phyloP scores from a whole-genome alignment of 805 yeast species.

The Spathaspora gorwiae region DNA sequence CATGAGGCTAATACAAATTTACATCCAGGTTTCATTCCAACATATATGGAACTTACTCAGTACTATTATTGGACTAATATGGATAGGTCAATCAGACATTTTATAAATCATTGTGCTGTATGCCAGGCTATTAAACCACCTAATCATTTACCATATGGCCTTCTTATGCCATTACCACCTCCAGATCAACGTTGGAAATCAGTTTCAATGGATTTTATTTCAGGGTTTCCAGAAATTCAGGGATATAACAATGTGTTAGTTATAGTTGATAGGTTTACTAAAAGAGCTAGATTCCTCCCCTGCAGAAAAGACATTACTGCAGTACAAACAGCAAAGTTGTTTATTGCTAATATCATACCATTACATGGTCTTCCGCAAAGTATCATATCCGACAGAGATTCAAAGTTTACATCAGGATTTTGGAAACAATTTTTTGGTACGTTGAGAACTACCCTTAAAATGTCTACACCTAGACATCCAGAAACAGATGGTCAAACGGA shows the following conservation, averaged over 20 bases:
- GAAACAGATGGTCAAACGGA: constrained; percentile 16
- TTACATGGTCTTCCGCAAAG: constrained; percentile 11
- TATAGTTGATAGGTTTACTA: constrained; percentile 13
- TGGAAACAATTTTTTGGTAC: constrained; percentile 8
- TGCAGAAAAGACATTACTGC: constrained; percentile 3
- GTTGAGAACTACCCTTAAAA: constrained; percentile 4
- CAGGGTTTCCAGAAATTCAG: constrained; percentile 6
- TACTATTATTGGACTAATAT: constrained; percentile 1
- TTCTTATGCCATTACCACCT: not conserved
- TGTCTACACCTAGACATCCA: constrained; percentile 9
- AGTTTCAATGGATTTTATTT: constrained; percentile 11
- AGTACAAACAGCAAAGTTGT: constrained; percentile 1
- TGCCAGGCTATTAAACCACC: constrained; percentile 7
- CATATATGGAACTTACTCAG: not conserved
- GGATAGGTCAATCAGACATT: not conserved
- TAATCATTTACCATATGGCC: not conserved
- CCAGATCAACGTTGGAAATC: constrained; percentile 3
- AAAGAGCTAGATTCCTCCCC: constrained; percentile 12
- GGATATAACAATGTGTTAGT: constrained; percentile 10
- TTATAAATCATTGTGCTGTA: constrained; percentile 6
- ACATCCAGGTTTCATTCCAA: not conserved
- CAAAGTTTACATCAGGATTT: constrained; percentile 6
- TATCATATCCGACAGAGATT: constrained; percentile 11
- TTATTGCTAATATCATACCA: constrained; percentile 5
- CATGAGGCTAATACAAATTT: not conserved